Conservation (phyloP, 176 grass and related monocot species). For the Phoenix dactylifera region DNA sequence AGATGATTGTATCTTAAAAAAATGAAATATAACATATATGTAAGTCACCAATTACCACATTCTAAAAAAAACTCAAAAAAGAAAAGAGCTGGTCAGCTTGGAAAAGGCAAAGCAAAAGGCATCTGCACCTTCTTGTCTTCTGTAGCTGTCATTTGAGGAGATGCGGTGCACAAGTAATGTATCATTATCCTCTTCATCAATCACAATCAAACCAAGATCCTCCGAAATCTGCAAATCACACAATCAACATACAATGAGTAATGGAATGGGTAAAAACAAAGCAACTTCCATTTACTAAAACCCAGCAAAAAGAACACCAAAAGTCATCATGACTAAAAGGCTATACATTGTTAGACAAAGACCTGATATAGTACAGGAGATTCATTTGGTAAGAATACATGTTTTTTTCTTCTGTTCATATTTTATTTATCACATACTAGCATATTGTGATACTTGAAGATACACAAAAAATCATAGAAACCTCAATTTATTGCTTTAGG, state of each 20-base stretch:
- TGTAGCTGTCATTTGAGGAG: conserved; percentile 72
- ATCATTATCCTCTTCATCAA: conserved; percentile 58
- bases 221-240: conserved; percentile 49
- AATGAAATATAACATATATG: background rate
- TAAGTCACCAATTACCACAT: background rate
- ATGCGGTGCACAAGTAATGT: conserved; percentile 63
- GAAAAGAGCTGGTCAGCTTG: too few relatives aligned
- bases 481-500: too few relatives aligned
- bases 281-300: background rate
- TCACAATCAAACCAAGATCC: conserved; percentile 54
- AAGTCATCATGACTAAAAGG: background rate
- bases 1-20: conserved; percentile 64
- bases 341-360: too few relatives aligned
- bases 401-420: too few relatives aligned
- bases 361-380: too few relatives aligned
- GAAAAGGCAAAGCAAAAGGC: background rate
- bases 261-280: background rate
- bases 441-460: too few relatives aligned
- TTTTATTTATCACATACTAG: too few relatives aligned
- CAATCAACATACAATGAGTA: conserved; percentile 8
- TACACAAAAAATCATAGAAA: too few relatives aligned
- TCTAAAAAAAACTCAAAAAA: too few relatives aligned
- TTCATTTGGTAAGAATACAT: too few relatives aligned
- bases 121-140: conserved; percentile 62
- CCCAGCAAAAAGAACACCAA: background rate